phyloP scores from a whole-genome alignment of 1,284 basidiomycete species.

The Melanopsichium pennsylvanicum region DNA sequence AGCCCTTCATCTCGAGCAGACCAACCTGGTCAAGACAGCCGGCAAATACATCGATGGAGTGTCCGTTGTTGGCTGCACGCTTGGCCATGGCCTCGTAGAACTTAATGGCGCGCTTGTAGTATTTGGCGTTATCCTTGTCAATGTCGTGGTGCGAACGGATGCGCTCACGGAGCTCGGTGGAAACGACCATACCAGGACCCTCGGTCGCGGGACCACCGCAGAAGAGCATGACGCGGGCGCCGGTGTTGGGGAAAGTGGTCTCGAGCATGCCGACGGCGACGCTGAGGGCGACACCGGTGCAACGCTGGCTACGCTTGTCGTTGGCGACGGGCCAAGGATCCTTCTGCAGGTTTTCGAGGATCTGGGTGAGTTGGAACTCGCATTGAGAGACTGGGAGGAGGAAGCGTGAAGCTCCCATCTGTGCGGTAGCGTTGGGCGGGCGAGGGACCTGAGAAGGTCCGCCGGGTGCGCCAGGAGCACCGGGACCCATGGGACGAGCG shows the following conservation, averaged over 20 bases:
- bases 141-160: slow-evolving; percentile 99
- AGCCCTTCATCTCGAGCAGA: slow-evolving; percentile 93
- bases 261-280: slow-evolving; percentile 95
- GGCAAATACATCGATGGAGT: slow-evolving; percentile 93
- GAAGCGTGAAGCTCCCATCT: slow-evolving; percentile 89
- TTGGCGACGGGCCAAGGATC: slow-evolving; percentile 98
- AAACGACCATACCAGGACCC: slow-evolving; percentile 95
- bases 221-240: slow-evolving; percentile 95
- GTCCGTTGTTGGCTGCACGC: slow-evolving; percentile 91
- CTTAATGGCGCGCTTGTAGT: slow-evolving; percentile 97
- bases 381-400: slow-evolving; percentile 89
- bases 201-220: slow-evolving; percentile 95
- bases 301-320: slow-evolving; percentile 92
- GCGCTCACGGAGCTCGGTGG: slow-evolving; percentile 93
- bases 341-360: slow-evolving; percentile 85
- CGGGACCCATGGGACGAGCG: slow-evolving; percentile 68
- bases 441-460: slow-evolving; percentile 71
- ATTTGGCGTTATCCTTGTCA: slow-evolving; percentile 94
- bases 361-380: slow-evolving; percentile 95
- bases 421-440: slow-evolving; percentile 72
- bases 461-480: slow-evolving; percentile 66
- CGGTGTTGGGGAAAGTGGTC: slow-evolving; percentile 94
- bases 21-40: slow-evolving; percentile 99
- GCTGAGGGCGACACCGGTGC: slow-evolving; percentile 91
- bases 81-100: slow-evolving; percentile 97